These are phyloP conservation scores for Ophiognomonia clavigignenti-juglandacearum DNA, from an alignment of 2,329 filamentous ascomycete species.

Conservation along the genomic window DNA sequence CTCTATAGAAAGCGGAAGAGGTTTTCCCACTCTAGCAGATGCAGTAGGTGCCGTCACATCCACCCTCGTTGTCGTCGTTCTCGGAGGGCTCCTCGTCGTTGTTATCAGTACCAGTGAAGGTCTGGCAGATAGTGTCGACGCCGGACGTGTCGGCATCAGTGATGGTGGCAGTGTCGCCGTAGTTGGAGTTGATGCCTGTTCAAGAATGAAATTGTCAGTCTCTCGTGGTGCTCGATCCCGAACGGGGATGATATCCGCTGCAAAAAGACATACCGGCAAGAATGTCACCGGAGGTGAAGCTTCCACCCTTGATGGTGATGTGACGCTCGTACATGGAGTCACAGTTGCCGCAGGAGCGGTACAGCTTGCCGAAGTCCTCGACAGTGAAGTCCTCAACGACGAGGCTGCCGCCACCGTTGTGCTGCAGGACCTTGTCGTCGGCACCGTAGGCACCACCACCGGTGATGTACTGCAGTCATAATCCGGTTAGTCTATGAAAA, in stretches of 20 bases:
- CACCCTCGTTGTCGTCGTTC: constrained; percentile 8
- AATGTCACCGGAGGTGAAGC: constrained; percentile 22
- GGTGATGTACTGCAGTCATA: too few species aligned
- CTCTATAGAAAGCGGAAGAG: too few species aligned
- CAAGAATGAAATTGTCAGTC: too few species aligned
- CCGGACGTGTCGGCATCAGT: constrained; percentile 12
- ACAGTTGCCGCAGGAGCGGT: constrained; percentile 44
- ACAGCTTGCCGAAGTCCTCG: constrained; percentile 43
- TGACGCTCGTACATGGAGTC: constrained; percentile 33
- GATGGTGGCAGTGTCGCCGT: constrained; percentile 24
- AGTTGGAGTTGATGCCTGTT: constrained; percentile 14
- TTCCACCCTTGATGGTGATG: constrained; percentile 37
- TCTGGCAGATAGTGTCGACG: constrained; percentile 15
- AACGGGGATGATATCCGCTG: background rate
- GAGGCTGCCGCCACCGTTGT: constrained; percentile 32
- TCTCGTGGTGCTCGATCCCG: too few species aligned
- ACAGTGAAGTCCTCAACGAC: constrained; percentile 32
- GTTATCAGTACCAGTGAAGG: constrained; percentile 14
- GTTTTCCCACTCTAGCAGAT: too few species aligned
- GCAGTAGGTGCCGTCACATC: constrained; percentile 16
- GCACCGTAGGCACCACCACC: constrained; percentile 33
- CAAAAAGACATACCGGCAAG: constrained; percentile 1
- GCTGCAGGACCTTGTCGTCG: constrained; percentile 33
- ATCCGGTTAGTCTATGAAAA: too few species aligned
- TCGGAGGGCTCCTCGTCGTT: constrained; percentile 16